These are phyloP conservation scores for Phytophthora hibernalis DNA, from an alignment of 352 stramenopile genomes.

Conservation along the genomic window DNA sequence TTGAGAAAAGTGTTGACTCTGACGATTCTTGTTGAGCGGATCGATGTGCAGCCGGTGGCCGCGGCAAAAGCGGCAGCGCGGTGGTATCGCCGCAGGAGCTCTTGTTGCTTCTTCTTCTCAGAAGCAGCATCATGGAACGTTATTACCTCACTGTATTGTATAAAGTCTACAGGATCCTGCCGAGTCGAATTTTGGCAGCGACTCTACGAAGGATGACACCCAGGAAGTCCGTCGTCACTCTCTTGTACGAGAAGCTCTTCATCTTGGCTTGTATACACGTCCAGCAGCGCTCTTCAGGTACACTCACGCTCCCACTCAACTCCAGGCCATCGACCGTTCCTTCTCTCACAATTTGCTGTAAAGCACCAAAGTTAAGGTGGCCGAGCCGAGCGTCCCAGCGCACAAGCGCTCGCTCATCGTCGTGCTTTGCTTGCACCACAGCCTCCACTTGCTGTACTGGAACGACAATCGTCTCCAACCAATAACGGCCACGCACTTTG, in stretches of 20 bases:
- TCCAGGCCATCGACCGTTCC: background rate
- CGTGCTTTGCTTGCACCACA: background rate
- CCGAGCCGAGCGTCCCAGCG: background rate
- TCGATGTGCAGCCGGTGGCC: too few species aligned
- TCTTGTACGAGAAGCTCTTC: slow-evolving; percentile 3
- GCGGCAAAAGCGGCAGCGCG: too few species aligned
- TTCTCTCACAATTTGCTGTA: background rate
- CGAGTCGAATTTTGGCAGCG: too few species aligned
- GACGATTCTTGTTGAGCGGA: too few species aligned
- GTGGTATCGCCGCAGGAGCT: too few species aligned
- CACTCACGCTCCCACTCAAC: background rate
- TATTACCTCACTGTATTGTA: too few species aligned
- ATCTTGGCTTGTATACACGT: slow-evolving; percentile 11
- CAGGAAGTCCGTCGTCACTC: background rate
- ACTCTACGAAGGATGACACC: too few species aligned
- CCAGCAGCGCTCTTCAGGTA: background rate
- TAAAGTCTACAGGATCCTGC: too few species aligned
- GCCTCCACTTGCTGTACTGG: background rate
- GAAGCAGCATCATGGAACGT: too few species aligned
- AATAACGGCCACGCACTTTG: background rate
- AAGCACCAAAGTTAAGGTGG: background rate
- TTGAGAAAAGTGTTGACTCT: too few species aligned
- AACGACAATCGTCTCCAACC: background rate
- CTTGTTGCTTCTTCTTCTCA: too few species aligned
- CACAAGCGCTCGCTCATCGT: background rate